Conservation (phyloP, 108 stramenopile genomes). For the Cylindrotheca closterium region DNA sequence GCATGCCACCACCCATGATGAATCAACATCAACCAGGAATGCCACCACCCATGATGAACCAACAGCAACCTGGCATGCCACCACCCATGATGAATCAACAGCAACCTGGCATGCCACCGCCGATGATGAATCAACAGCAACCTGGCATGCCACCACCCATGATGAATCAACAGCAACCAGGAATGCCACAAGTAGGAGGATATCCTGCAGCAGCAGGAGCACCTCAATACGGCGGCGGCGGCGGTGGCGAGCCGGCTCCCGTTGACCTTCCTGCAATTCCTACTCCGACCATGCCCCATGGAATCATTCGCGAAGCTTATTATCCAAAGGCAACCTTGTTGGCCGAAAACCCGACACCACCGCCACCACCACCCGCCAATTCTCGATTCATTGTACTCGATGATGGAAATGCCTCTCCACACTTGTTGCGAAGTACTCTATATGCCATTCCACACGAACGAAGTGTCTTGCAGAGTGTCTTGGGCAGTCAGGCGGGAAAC, state of each 20-base stretch:
- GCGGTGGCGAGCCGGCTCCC: neutral
- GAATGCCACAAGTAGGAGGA: too few relatives aligned
- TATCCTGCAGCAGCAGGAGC: too few relatives aligned
- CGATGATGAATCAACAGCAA: too few relatives aligned
- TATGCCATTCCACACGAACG: conserved; percentile 59
- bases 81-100: too few relatives aligned
- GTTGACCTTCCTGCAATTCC: conserved; percentile 8
- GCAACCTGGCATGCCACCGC: too few relatives aligned
- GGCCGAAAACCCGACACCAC: neutral
- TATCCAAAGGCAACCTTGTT: conserved; percentile 24
- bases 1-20: too few relatives aligned
- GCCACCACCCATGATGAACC: too few relatives aligned
- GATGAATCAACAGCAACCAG: too few relatives aligned
- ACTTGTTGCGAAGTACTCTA: conserved; percentile 53
- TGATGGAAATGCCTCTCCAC: conserved; percentile 67
- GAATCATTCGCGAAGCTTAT: conserved; percentile 2
- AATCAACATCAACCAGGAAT: too few relatives aligned
- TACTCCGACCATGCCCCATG: conserved; percentile 15
- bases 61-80: too few relatives aligned
- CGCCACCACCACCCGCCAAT: conserved; percentile 57
- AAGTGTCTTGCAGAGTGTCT: conserved; percentile 32
- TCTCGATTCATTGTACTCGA: conserved; percentile 51
- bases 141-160: too few relatives aligned
- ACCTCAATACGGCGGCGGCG: neutral
- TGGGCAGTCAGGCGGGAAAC: neutral